Evolutionary conservation across 106 monocot species (phyloP), one percentile per base, ranked within the genome.

Genomic region (Allium fistulosum): DNA sequence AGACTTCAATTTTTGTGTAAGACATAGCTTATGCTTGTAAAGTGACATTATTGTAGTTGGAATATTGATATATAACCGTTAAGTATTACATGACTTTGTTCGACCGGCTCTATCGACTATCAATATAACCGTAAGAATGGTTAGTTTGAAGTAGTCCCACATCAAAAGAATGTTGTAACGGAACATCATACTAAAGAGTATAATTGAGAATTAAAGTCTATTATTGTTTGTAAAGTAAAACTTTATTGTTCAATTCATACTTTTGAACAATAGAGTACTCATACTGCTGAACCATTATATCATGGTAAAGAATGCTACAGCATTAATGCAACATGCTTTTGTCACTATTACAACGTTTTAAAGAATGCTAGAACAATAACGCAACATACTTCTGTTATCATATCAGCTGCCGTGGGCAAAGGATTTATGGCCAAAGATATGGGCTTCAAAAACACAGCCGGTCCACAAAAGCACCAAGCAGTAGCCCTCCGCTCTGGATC

Each of bases 401-500:
- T 65, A 58, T 22, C 75, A 75, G 75, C 51, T 46, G 75, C 51
- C 11, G 26, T 57, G 0, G 75, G 75, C 14, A 17, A 37, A 2
- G 51, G 75, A 17, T 75, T 75, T 22, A 75, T 68, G 18, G 75
- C 59, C 1, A 48, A 59, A 6, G 67, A 68, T 59, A 12, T 75
- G 49, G 50, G 49, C n/a, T 51, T 75, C 46, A 48, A 27, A 26
- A 75, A 75, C n/a, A 68, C 67, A 0, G 67, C 75, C 11, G 75
- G 75, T 0, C 59, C 75, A 9, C 26, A 26, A 11, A 75, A 75
- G 50, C 75, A 75, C 50, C 75, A 75, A 48, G 75, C 75, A 10
- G 75, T 75, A 8, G 75, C 75, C 50, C 59, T 75, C 51, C 68
- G 67, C 48, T 51, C 51, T 26, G 60, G 75, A 9, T 26, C 75